These are phyloP conservation scores for Scleroderma citrinum DNA, from an alignment of 768 basidiomycete species.

Conservation along the genomic window DNA sequence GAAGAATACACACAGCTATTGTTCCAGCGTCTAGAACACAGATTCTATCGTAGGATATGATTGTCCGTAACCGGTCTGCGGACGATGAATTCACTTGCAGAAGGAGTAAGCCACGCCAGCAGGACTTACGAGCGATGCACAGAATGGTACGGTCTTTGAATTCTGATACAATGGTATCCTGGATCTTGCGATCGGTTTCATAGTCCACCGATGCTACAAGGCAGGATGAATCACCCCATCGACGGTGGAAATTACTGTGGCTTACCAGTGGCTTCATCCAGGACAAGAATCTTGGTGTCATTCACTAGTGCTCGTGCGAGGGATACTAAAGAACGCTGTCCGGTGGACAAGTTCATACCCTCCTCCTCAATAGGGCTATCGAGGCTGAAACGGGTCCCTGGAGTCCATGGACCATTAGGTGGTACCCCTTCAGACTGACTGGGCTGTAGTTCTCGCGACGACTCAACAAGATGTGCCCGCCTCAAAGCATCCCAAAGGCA, in stretches of 20 bases:
- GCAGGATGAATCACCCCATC: too few relatives aligned
- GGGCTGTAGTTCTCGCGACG: too few relatives aligned
- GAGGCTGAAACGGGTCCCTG: constrained; percentile 59
- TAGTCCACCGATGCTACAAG: constrained; percentile 28
- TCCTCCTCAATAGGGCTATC: constrained; percentile 84
- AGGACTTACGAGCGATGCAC: constrained; percentile 40
- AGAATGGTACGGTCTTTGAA: constrained; percentile 47
- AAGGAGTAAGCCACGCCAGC: neutral
- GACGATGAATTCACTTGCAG: neutral
- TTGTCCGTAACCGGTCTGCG: constrained; percentile 77
- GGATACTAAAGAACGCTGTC: constrained; percentile 76
- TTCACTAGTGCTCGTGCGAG: constrained; percentile 87
- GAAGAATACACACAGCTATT: constrained; percentile 49
- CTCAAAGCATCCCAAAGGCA: constrained; percentile 79
- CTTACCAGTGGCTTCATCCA: constrained; percentile 84
- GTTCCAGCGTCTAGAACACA: constrained; percentile 82
- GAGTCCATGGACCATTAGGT: constrained; percentile 35
- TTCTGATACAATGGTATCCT: constrained; percentile 34
- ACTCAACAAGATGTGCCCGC: constrained; percentile 72
- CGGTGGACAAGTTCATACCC: constrained; percentile 69
- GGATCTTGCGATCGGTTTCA: constrained; percentile 51
- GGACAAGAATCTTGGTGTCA: constrained; percentile 73
- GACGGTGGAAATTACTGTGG: neutral
- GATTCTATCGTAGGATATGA: constrained; percentile 83
- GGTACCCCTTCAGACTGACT: too few relatives aligned